Evolutionary conservation across 2,329 filamentous ascomycete species (phyloP).

Genomic region (Verticillium albo-atrum): DNA sequence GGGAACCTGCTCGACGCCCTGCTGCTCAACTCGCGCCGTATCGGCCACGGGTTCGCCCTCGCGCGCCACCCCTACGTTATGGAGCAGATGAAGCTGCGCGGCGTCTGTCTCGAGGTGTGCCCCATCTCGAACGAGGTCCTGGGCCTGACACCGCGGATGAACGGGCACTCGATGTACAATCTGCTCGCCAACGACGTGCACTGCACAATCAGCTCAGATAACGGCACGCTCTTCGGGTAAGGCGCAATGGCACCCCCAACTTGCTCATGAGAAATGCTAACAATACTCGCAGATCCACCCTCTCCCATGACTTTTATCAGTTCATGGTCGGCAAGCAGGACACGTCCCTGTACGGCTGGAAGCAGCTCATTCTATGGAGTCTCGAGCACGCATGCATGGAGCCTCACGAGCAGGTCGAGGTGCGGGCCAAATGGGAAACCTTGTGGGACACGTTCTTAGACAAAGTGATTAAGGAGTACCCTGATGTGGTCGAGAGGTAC

Average conservation of each 20-base stretch:
- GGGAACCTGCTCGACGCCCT: slow-evolving; percentile 67
- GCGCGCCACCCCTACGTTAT: slow-evolving; percentile 64
- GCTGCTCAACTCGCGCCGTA: slow-evolving; percentile 60
- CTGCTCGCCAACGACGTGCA: slow-evolving; percentile 69
- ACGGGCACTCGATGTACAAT: slow-evolving; percentile 63
- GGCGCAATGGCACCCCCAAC: slow-evolving; percentile 13
- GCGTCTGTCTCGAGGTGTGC: slow-evolving; percentile 70
- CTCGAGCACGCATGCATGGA: slow-evolving; percentile 55
- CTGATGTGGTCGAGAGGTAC: not conserved
- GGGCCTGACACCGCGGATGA: slow-evolving; percentile 60
- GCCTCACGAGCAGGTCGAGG: slow-evolving; percentile 29
- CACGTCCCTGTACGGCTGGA: slow-evolving; percentile 67
- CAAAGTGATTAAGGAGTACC: slow-evolving; percentile 36
- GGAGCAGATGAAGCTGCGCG: slow-evolving; percentile 56
- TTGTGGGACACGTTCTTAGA: slow-evolving; percentile 57
- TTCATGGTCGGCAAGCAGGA: slow-evolving; percentile 63
- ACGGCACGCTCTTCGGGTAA: slow-evolving; percentile 67
- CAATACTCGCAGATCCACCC: slow-evolving; percentile 50
- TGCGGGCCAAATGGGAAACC: slow-evolving; percentile 41
- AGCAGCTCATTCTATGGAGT: slow-evolving; percentile 62
- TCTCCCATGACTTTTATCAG: slow-evolving; percentile 76
- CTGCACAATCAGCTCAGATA: slow-evolving; percentile 71
- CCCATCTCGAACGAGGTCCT: slow-evolving; percentile 75
- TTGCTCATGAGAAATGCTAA: not conserved
- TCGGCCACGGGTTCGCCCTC: slow-evolving; percentile 70